Evolutionary conservation across 23 red algal species (phyloP), one percentile per base, ranked within the genome.

Genomic region (Gracilaria gracilis): DNA sequence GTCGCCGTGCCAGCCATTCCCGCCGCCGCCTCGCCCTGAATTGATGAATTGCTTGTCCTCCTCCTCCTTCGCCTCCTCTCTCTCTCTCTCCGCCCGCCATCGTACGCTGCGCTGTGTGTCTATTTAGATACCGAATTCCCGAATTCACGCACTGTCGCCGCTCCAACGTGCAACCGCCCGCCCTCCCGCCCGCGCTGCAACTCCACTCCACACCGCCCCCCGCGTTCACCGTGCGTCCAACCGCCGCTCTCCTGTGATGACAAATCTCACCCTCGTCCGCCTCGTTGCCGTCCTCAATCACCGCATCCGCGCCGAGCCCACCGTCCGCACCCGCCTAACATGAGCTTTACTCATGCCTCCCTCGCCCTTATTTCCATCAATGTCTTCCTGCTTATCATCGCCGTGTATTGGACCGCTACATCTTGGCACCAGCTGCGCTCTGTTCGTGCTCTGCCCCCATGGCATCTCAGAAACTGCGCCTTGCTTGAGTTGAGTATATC

Each of bases 321-420:
- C 14, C 9, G 51, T 19, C 51, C 17, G 32, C 64, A 19, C 2
- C 9, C 64, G 64, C 64, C 37, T 32, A 69, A 77, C 46, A 77
- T 77, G 72, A 50, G 72, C 72, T 77, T 77, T 51, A 42, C 72
- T 0, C 72, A 51, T 23, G 46, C 46, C 46, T 77, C 72, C 19
- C 72, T 77, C 46, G 72, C 72, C 1, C 39, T 77, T 5, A 3
- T 77, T 15, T 77, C 72, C 72, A 51, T 77, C 35, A 77, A 77
- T 20, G 1, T 77, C 42, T 77, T 77, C 21, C 42, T 77, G 3
- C 72, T 77, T 42, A 50, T 77, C 42, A 37, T 77, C 23, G 72
- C 72, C 72, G 42, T 77, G 25, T 77, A 77, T 17, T 77, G 72
- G 72, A 77, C 72, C 38, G 72, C 72, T 42, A 77, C 72, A 1